Conservation (phyloP, 73 alveolate genomes). For the Durusdinium trenchii region DNA sequence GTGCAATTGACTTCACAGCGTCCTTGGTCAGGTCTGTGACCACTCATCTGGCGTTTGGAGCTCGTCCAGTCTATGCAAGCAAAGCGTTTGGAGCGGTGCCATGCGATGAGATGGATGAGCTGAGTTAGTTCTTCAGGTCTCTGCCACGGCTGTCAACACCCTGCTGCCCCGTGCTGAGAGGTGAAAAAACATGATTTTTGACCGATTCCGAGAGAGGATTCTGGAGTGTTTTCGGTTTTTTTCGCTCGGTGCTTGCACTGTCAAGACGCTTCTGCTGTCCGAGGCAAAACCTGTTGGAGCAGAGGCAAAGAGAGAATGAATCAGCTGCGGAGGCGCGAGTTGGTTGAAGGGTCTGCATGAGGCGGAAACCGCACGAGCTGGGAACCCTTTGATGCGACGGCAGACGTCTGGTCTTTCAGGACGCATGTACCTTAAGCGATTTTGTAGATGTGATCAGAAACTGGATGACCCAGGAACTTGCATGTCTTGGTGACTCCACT, state of each 20-base stretch:
- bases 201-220: too few relatives aligned
- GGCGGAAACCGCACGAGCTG: too few relatives aligned
- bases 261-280: background rate
- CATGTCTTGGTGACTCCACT: too few relatives aligned
- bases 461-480: too few relatives aligned
- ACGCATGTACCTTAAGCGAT: too few relatives aligned
- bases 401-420: too few relatives aligned
- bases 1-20: too few relatives aligned
- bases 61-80: background rate
- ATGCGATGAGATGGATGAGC: background rate
- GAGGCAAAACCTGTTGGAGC: slow-evolving; percentile 62
- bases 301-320: slow-evolving; percentile 56
- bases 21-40: slow-evolving; percentile 62
- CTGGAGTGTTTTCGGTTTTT: too few relatives aligned
- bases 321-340: slow-evolving; percentile 45
- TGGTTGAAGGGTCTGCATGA: too few relatives aligned
- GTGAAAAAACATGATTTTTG: too few relatives aligned
- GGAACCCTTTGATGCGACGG: too few relatives aligned
- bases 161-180: background rate
- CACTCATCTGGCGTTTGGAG: slow-evolving; percentile 22
- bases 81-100: background rate
- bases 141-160: slow-evolving; percentile 35
- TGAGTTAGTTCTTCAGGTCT: background rate
- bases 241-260: background rate
- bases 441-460: too few relatives aligned